Percentiles rank a stretch among this genome's conserved stretches.
phyloP scores from a whole-genome alignment of 306 rosid genomes.

The peach (Prunus persica) region Prunus_persica_NCBIv2 NC_034010.1:25228001-25228500 shows the following conservation, averaged over 20 bases:
- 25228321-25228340: background rate
- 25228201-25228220: slow-evolving; percentile 1
- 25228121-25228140: slow-evolving; percentile 94
- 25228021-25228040: background rate
- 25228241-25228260: background rate
- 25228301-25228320: too few relatives aligned
- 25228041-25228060: slow-evolving; percentile 9
- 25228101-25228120: slow-evolving; percentile 90
- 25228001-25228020: slow-evolving; percentile 10
- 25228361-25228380: too few relatives aligned
- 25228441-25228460: slow-evolving; percentile 9
- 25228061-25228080: slow-evolving; percentile 56
- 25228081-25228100: slow-evolving; percentile 89
- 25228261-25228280: background rate
- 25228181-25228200: background rate
- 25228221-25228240: background rate
- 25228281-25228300: background rate
- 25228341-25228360: background rate
- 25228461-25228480: slow-evolving; percentile 98
- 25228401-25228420: background rate
- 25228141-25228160: slow-evolving; percentile 70
- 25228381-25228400: background rate
- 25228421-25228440: background rate
- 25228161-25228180: slow-evolving; percentile 86
- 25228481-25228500: slow-evolving; percentile 97